Base-by-base conservation (phyloP, 208 protist species). In the Trypanosoma boissoni region DNA sequence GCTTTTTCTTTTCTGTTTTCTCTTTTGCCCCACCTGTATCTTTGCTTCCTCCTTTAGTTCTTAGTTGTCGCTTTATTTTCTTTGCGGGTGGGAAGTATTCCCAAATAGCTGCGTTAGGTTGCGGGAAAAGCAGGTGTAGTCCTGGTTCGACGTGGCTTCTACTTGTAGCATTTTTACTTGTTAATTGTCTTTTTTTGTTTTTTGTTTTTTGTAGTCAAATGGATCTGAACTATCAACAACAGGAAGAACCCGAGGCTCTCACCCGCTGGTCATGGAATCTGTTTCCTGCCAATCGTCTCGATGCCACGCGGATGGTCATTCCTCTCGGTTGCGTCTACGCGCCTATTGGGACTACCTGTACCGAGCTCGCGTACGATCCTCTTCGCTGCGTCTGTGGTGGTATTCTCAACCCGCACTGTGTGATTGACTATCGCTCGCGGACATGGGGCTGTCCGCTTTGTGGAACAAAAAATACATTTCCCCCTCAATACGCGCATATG, bases 281-380 rank as follows among this genome's bases (percentile, higher is more conserved):
- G 3, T 99, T 94, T 81, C 97, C 97, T 26, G 84, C 84, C 7
- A 95, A 87, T 49, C 85, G 95, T 18, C 55, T 99, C n/a, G 97
- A 99, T 51, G 92, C 90, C 2, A 88, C 91, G 3, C 83, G 89
- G 26, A 88, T 98, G 79, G 86, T 99, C 23, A 88, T 98, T 2
- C 98, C 98, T 21, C 82, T 99, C 27, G 97, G 94, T 10, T 97
- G 88, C 58, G 66, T 99, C 42, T 99, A 98, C 78, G 97, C 97
- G 16, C 98, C 98, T 18, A 76, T 99, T 31, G 97, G 95, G 53
- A 51, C 80, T 44, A 58, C 80, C 1, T 88, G 88, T 24, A 68
- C 73, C 10, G 76, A 94, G 56, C 65, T 99, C 20, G 58, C 67
- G 27, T 98, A 98, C 49, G 94, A 98, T 27, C 98, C 97, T 4